Conservation (phyloP, 441 rosid species). For the Euphorbia neoarborescens region DNA sequence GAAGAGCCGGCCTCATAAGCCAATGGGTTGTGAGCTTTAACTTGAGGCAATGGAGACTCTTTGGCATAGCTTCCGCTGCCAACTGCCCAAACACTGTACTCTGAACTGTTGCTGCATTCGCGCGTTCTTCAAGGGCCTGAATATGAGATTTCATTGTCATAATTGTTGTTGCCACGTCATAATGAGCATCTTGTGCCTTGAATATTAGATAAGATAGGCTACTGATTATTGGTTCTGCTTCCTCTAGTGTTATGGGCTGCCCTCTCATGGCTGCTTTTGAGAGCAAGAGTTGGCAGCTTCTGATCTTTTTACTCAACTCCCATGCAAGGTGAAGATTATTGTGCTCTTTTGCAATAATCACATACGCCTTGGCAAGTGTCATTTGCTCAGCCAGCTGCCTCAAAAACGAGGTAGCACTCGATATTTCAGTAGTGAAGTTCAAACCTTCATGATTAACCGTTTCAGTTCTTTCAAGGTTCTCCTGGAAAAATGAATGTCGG, state of each 20-base stretch:
- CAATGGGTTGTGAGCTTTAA: slow-evolving; percentile 67
- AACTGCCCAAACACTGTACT: slow-evolving; percentile 70
- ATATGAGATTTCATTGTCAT: slow-evolving; percentile 85
- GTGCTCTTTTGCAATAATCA: slow-evolving; percentile 88
- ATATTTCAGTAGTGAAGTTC: slow-evolving; percentile 62
- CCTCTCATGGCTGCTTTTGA: slow-evolving; percentile 84
- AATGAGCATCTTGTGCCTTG: slow-evolving; percentile 85
- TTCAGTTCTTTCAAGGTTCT: slow-evolving; percentile 36
- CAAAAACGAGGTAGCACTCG: slow-evolving; percentile 64
- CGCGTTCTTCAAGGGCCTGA: slow-evolving; percentile 89
- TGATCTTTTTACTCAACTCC: slow-evolving; percentile 74
- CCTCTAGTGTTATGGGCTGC: slow-evolving; percentile 50
- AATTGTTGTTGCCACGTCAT: slow-evolving; percentile 79
- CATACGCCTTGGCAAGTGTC: slow-evolving; percentile 93
- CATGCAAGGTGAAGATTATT: slow-evolving; percentile 80
- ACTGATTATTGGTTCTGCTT: slow-evolving; percentile 64
- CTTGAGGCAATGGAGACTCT: slow-evolving; percentile 66
- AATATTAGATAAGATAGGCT: slow-evolving; percentile 63
- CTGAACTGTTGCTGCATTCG: slow-evolving; percentile 76
- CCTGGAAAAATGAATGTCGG: slow-evolving; percentile 31
- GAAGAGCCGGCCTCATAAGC: slow-evolving; percentile 45
- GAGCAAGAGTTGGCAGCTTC: slow-evolving; percentile 76
- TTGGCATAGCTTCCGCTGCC: slow-evolving; percentile 64
- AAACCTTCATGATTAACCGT: slow-evolving; percentile 33
- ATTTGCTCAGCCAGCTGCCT: slow-evolving; percentile 83